A percentile compares a stretch with the other conserved stretches of the same genome.
These are phyloP conservation scores for Mycena amicta DNA, from an alignment of 768 basidiomycete species.

Conservation along the genomic window DNA sequence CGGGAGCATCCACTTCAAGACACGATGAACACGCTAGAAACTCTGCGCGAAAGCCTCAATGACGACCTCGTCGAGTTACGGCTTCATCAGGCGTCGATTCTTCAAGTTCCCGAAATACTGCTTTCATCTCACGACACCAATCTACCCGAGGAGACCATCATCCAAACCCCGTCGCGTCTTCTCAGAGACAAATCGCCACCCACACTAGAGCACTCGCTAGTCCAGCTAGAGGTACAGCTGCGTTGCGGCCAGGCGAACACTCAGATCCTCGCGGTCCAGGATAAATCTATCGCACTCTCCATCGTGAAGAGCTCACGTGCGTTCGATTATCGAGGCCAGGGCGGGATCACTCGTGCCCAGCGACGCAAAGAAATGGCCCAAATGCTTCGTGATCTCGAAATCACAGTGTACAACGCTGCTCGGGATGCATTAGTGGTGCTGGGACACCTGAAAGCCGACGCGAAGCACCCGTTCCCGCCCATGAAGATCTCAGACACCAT, in stretches of 20 bases:
- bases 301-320: neutral
- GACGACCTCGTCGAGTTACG: too few relatives aligned
- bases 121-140: too few relatives aligned
- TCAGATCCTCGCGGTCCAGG: constrained; percentile 2
- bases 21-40: neutral
- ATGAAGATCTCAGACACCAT: neutral
- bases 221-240: constrained; percentile 5
- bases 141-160: too few relatives aligned
- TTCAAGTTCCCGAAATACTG: too few relatives aligned
- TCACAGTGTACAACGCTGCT: constrained; percentile 9
- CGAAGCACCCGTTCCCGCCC: neutral
- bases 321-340: constrained; percentile 10
- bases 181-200: too few relatives aligned
- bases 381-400: constrained; percentile 5
- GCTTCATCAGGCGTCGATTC: too few relatives aligned
- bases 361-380: constrained; percentile 2
- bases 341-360: constrained; percentile 2
- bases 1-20: constrained; percentile 8
- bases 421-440: constrained; percentile 2
- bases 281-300: constrained; percentile 3
- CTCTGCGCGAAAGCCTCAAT: too few relatives aligned
- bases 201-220: too few relatives aligned
- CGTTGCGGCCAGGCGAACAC: constrained; percentile 3
- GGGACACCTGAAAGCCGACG: neutral
- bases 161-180: too few relatives aligned